Evolutionary conservation across 2,329 filamentous ascomycete genomes (phyloP).

Genomic region (Fusarium algeriense): DNA sequence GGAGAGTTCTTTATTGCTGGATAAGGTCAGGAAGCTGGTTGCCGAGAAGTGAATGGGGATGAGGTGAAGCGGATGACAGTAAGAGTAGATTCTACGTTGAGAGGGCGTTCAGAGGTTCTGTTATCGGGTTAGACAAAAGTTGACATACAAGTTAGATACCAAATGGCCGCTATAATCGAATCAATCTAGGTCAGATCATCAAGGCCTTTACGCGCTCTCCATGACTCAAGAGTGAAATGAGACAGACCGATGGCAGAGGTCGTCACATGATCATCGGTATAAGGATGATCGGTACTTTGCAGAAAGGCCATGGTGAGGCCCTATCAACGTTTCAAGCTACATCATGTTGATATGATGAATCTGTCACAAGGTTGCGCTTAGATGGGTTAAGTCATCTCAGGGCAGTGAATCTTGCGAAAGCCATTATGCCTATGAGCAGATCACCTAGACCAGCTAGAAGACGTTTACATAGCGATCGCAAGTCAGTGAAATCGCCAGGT

Average conservation of each 20-base stretch:
- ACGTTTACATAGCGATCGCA: no score
- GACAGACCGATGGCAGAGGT: not conserved
- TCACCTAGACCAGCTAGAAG: not conserved
- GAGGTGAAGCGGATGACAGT: not conserved
- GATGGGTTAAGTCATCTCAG: not conserved
- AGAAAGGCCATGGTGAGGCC: not conserved
- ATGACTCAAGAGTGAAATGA: not conserved
- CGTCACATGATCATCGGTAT: not conserved
- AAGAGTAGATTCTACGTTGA: not conserved
- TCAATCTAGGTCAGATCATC: not conserved
- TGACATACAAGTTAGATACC: slow-evolving; percentile 26
- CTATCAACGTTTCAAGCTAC: slow-evolving; percentile 10
- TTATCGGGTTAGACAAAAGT: slow-evolving; percentile 38
- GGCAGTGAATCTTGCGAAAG: not conserved
- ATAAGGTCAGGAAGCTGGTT: slow-evolving; percentile 81
- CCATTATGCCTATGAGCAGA: not conserved
- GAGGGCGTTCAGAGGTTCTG: slow-evolving; percentile 29
- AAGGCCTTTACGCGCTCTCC: not conserved
- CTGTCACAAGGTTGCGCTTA: not conserved
- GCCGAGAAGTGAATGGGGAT: slow-evolving; percentile 50
- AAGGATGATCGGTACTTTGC: not conserved
- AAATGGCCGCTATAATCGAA: slow-evolving; percentile 15
- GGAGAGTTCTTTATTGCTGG: slow-evolving; percentile 81
- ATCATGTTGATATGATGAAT: not conserved
- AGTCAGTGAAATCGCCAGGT: not conserved